These are phyloP conservation scores for Phaeotremella fagi DNA, from an alignment of 768 basidiomycete species.

Conservation along the genomic window DNA sequence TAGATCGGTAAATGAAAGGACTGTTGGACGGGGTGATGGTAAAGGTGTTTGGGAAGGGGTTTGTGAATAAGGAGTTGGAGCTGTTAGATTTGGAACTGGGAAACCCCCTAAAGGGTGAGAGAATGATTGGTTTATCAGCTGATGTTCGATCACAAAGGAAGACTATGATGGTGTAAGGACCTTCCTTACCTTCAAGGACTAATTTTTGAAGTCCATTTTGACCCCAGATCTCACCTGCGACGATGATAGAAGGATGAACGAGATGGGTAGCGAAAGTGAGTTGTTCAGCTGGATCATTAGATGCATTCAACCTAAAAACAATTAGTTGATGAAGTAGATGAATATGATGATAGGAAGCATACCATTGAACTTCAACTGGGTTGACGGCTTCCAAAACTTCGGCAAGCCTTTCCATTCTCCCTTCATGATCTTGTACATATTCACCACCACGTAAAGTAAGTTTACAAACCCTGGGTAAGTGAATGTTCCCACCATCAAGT, in stretches of 20 bases:
- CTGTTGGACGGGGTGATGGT: slow-evolving; percentile 24
- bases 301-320: slow-evolving; percentile 30
- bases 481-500: slow-evolving; percentile 2
- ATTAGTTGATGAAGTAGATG: neutral
- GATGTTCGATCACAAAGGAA: neutral
- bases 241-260: slow-evolving; percentile 39
- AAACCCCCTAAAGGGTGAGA: slow-evolving; percentile 30
- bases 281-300: slow-evolving; percentile 28
- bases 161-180: no score
- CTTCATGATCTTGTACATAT: slow-evolving; percentile 35
- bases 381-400: slow-evolving; percentile 32
- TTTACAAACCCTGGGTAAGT: slow-evolving; percentile 24
- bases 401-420: slow-evolving; percentile 27
- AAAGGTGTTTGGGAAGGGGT: slow-evolving; percentile 38
- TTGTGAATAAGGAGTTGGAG: slow-evolving; percentile 37
- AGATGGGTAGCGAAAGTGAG: slow-evolving; percentile 35
- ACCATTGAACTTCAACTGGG: slow-evolving; percentile 39
- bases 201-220: slow-evolving; percentile 27
- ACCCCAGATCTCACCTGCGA: slow-evolving; percentile 32
- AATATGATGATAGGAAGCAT: slow-evolving; percentile 1
- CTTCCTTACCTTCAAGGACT: slow-evolving; percentile 31
- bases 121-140: neutral
- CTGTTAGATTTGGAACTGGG: slow-evolving; percentile 42
- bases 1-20: slow-evolving; percentile 15
- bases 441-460: slow-evolving; percentile 40